These are phyloP conservation scores for Phytophthora uliginosa DNA, from an alignment of 352 stramenopile genomes.

Conservation along the genomic window DNA sequence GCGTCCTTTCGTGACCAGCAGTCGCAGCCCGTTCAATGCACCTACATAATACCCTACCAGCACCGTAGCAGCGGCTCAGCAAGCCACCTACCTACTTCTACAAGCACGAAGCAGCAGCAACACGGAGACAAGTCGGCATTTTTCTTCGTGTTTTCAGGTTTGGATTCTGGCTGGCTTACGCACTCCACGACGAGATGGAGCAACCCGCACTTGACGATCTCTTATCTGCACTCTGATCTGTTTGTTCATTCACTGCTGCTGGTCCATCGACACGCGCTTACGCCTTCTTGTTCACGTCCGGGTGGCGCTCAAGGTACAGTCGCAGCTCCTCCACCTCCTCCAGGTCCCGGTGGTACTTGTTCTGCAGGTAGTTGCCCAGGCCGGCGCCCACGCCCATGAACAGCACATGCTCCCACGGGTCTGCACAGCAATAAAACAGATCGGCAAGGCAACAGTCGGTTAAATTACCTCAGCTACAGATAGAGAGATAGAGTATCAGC, in stretches of 20 bases:
- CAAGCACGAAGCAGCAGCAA: conserved; percentile 22
- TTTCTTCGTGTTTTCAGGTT: conserved; percentile 40
- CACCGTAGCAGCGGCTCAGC: background rate
- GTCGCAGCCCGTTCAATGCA: conserved; percentile 2
- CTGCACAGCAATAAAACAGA: conserved; percentile 34
- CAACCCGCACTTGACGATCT: conserved; percentile 3
- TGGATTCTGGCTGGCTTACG: conserved; percentile 26
- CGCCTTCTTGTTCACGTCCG: conserved; percentile 64
- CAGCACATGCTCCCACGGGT: conserved; percentile 86
- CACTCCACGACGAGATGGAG: conserved; percentile 16
- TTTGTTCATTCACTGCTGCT: conserved; percentile 18
- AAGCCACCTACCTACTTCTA: conserved; percentile 3
- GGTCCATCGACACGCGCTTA: conserved; percentile 18
- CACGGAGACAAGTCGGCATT: conserved; percentile 30
- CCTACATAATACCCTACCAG: background rate
- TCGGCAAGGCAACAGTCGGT: background rate
- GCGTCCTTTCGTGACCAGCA: conserved; percentile 34
- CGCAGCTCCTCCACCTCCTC: conserved; percentile 83
- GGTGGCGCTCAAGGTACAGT: conserved; percentile 73
- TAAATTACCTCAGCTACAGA: background rate
- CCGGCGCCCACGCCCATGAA: conserved; percentile 75
- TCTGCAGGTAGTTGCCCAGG: conserved; percentile 72
- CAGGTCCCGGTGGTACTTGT: conserved; percentile 81
- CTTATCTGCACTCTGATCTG: conserved; percentile 19
- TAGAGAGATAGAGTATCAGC: background rate